Evolutionary conservation across 2,329 filamentous ascomycete genomes (phyloP), one percentile per base, ranked within the genome.

Genomic region (Neofusicoccum cordaticola): DNA sequence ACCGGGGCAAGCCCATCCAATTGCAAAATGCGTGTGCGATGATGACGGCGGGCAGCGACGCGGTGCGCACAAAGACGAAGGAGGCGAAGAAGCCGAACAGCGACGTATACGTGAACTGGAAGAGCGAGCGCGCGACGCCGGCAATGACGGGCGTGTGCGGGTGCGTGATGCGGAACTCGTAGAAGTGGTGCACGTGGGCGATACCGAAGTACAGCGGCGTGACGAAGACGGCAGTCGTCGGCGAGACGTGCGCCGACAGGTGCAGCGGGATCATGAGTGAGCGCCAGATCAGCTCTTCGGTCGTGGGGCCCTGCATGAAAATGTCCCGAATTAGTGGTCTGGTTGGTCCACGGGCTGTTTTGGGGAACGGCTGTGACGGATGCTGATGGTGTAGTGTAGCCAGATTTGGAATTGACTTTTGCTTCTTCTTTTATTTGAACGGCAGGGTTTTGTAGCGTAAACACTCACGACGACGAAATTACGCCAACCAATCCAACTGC

Each of bases 141-240:
- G 86, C 82, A 0, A 83, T 68, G 12, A 88, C 73, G 0, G 91
- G 85, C 1, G 89, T 87, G 67, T 86, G 82, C 8, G 92, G 91
- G 71, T 96, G 87, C 1, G 90, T 91, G 65, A 96, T 82, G 64
- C 90, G 86, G 78, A 96, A 97, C 79, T 98, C 95, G 80, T 97
- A 96, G 76, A 96, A 92, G 79, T 99, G 95, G 78, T 99, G 94
- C 53, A 96, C 79, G 79, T 99, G 95, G 7, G 95, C 93, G 50
- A 97, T 87, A 60, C 94, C 94, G 74, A 98, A 98, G 75, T 97
- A 89, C 11, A 97, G 81, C 6, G 94, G 94, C 1, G 92, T 91
- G 11, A 92, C 80, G 78, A 96, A 92, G 72, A 96, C 86, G 68
- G 91, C 92, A 45, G 81, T 80, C 2, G 71, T 75, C 2, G 73